Evolutionary conservation across 805 yeast genomes (phyloP).

Genomic region (Hagleromyces aurorensis): DNA sequence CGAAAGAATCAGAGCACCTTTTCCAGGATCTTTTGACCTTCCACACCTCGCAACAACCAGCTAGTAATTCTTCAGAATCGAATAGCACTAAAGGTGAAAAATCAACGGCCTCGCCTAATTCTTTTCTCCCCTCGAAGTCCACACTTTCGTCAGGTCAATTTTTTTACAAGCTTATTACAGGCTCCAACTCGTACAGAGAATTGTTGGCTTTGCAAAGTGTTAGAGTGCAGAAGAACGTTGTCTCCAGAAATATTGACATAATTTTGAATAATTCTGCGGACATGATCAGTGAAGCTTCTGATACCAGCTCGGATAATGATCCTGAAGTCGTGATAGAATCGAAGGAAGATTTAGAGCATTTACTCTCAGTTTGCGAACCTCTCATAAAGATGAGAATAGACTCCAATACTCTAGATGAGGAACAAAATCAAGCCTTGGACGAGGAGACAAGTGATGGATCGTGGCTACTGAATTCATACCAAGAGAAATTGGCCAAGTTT

Average conservation of each 20-base stretch:
- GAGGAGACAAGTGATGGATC: conserved; percentile 24
- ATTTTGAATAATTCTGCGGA: conserved; percentile 21
- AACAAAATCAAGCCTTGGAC: conserved; percentile 4
- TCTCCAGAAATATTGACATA: conserved; percentile 54
- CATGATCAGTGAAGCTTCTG: conserved; percentile 28
- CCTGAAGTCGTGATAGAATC: conserved; percentile 10
- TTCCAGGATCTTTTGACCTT: conserved; percentile 16
- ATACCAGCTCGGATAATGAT: conserved; percentile 9
- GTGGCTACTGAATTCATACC: conserved; percentile 28
- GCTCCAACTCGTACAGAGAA: conserved; percentile 19
- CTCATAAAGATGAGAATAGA: conserved; percentile 9
- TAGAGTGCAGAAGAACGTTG: conserved; percentile 44
- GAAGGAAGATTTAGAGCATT: conserved; percentile 17
- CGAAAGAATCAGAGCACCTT: conserved; percentile 15
- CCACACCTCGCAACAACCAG: too few species aligned
- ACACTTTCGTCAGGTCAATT: too few species aligned
- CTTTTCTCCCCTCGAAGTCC: conserved; percentile 1
- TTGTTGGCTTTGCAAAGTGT: conserved; percentile 17
- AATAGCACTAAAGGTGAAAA: conserved; percentile 3
- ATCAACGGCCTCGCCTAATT: too few species aligned
- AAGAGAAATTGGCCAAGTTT: conserved; percentile 60
- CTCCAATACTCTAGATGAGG: conserved; percentile 1
- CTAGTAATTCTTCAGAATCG: conserved; percentile 3
- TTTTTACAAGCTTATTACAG: conserved; percentile 16
- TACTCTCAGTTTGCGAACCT: conserved; percentile 20